phyloP scores from a whole-genome alignment of 2,329 filamentous ascomycete species.

The Tolypocladium tundrense region DNA sequence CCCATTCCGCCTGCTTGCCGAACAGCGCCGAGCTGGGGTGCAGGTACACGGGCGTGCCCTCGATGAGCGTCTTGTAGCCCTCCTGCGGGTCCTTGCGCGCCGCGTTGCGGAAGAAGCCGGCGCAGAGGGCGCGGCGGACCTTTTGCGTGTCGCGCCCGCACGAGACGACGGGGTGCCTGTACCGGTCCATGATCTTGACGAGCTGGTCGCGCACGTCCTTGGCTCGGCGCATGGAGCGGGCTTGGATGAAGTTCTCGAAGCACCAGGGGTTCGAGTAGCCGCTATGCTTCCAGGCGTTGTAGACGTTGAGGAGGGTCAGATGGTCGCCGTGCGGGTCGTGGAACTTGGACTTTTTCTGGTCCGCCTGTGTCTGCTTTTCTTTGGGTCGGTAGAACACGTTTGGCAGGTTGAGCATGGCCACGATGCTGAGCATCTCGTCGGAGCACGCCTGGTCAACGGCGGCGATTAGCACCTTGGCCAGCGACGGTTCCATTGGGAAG shows the following conservation, averaged over 20 bases:
- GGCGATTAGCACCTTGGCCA: slow-evolving; percentile 83
- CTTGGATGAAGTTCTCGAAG: slow-evolving; percentile 96
- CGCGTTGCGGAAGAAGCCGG: slow-evolving; percentile 90
- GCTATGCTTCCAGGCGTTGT: slow-evolving; percentile 89
- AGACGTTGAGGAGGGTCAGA: slow-evolving; percentile 89
- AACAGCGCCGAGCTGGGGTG: slow-evolving; percentile 89
- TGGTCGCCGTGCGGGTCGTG: slow-evolving; percentile 93
- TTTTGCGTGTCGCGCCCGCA: slow-evolving; percentile 82
- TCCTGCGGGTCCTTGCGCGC: slow-evolving; percentile 93
- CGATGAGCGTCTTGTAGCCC: slow-evolving; percentile 94
- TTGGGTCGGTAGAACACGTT: slow-evolving; percentile 92
- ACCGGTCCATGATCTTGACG: slow-evolving; percentile 85
- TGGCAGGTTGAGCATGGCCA: slow-evolving; percentile 83
- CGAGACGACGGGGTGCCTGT: slow-evolving; percentile 70
- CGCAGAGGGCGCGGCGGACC: slow-evolving; percentile 80
- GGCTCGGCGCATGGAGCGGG: slow-evolving; percentile 75
- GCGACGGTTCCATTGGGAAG: slow-evolving; percentile 91
- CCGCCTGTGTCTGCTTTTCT: slow-evolving; percentile 91
- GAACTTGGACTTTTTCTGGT: slow-evolving; percentile 97
- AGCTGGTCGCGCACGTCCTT: slow-evolving; percentile 91
- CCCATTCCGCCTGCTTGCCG: slow-evolving; percentile 92
- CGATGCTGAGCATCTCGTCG: slow-evolving; percentile 88
- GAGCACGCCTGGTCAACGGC: slow-evolving; percentile 82
- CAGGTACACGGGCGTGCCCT: slow-evolving; percentile 89
- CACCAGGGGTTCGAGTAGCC: slow-evolving; percentile 85